Evolutionary conservation across 2,329 filamentous ascomycete genomes (phyloP).

Genomic region (Colletotrichum caudatum): DNA sequence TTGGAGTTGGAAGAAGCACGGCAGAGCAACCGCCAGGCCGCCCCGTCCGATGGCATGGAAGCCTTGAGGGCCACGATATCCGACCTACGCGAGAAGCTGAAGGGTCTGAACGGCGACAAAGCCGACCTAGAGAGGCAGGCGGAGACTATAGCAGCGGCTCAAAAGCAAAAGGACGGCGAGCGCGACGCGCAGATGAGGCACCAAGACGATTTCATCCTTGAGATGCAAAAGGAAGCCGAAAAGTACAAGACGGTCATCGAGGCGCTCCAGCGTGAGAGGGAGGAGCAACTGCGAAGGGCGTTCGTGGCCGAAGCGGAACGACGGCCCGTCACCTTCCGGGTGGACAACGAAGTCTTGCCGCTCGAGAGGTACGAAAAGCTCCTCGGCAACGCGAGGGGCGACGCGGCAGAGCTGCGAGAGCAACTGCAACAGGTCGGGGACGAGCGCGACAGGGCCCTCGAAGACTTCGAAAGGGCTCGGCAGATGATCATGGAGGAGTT

Average conservation of each 20-base stretch:
- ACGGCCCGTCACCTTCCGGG: constrained; percentile 1
- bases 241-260: background rate
- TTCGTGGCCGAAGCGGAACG: background rate
- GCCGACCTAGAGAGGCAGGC: background rate
- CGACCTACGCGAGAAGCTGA: background rate
- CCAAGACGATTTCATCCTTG: background rate
- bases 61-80: background rate
- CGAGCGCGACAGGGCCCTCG: background rate
- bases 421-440: background rate
- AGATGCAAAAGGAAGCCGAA: background rate
- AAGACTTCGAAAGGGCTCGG: background rate
- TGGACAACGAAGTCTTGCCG: constrained; percentile 14
- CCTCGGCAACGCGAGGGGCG: constrained; percentile 28
- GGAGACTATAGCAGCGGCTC: background rate
- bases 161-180: background rate
- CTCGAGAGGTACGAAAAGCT: constrained; percentile 19
- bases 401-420: background rate
- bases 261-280: background rate
- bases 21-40: background rate
- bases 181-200: background rate
- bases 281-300: background rate
- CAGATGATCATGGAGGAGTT: background rate
- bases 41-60: background rate
- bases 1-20: background rate
- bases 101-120: background rate